Evolutionary conservation across 208 protist species (phyloP).

Genomic region (Crithidia fasciculata): DNA sequence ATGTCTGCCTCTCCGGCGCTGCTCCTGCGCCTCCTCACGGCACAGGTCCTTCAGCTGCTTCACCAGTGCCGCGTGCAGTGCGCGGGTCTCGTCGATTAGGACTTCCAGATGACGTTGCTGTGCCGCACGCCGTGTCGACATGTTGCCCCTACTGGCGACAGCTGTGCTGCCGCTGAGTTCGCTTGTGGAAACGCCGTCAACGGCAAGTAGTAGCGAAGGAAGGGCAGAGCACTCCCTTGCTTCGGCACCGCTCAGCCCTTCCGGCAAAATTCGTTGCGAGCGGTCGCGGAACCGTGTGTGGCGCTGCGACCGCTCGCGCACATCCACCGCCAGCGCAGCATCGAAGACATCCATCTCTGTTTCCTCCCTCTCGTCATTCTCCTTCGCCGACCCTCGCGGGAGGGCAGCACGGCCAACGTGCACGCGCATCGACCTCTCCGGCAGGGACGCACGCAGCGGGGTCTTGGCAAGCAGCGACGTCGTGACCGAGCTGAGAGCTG

Average conservation of each 20-base stretch:
- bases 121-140: not conserved
- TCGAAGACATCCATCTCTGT: constrained; percentile 27
- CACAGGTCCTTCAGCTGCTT: constrained; percentile 22
- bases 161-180: not conserved
- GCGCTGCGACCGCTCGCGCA: not conserved
- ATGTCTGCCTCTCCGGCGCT: not conserved
- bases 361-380: not conserved
- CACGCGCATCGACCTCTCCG: not conserved
- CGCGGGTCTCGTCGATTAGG: constrained; percentile 20
- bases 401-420: not conserved
- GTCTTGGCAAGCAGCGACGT: not conserved
- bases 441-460: not conserved
- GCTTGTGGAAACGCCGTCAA: not conserved
- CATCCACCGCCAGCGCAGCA: constrained; percentile 17
- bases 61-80: constrained; percentile 14
- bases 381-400: not conserved
- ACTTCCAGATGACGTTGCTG: not conserved
- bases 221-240: not conserved
- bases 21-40: constrained; percentile 5
- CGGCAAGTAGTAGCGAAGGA: not conserved
- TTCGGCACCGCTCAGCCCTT: too few species aligned
- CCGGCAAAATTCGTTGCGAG: not conserved
- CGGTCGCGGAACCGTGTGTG: not conserved
- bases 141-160: not conserved
- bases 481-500: not conserved